Evolutionary conservation across 495 filamentous ascomycete genomes (phyloP), one percentile per base, ranked within the genome.

Genomic region (Rostrohypoxylon terebratum): DNA sequence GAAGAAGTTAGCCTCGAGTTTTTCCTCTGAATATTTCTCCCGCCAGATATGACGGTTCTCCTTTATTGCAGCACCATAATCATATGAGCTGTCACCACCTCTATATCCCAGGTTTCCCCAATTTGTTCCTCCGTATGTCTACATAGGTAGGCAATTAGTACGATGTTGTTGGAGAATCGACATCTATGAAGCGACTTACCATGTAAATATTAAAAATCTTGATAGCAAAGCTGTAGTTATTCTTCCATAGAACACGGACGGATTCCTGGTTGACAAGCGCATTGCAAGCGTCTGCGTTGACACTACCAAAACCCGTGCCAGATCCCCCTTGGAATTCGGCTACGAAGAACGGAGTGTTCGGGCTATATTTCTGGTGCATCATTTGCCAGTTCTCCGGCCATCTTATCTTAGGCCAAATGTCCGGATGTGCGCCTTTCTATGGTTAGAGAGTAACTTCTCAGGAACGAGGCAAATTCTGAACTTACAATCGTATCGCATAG

Each of bases 91-190:
- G 74, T 93, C 93, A 13, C 89, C 88, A 9, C 87, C 88, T 11
- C 90, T 85, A 71, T 91, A 85, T 0, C 92, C 91, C 33, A 94
- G 77, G 72, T 94, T 94, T 13, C 92, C 92, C 93, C 92, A 94
- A 79, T 94, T 94, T 3, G 91, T 92, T 25, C 90, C 91, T 25
- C 92, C 91, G 53, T 84, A 90, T 1, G 81, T 88, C 88, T 61
- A 11, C 20, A 79, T 13, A n/a, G 3, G 28, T 5, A n/a, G 3
- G 28, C 1, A 79, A 55, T 59, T 78, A 78, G 53, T 80, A 75
- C 28, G 16, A 68, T 20, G 74, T 69, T 45, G 14, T 44, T 28
- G 28, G 25, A 28, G 28, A 28, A 21, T 10, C 1, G 4, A 47
- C 7, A 1, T n/a, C 8, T 25, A 31, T 1, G n/a, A 7, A 14